Conservation (phyloP, 495 filamentous ascomycete genomes). For the Talaromyces adpressus region DNA sequence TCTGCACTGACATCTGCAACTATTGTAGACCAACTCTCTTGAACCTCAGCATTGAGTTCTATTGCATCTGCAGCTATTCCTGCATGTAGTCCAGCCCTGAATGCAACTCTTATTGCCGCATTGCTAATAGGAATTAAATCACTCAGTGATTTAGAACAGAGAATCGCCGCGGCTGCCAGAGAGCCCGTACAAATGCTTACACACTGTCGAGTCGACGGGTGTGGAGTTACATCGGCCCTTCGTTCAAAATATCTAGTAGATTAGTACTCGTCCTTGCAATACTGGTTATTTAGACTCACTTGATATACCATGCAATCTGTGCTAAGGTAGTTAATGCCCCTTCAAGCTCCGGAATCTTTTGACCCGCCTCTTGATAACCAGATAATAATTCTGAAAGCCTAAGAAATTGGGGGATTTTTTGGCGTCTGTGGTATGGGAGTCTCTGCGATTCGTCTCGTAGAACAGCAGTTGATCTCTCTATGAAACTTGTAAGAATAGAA, state of each 20-base stretch:
- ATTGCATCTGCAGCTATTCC: conserved; percentile 26
- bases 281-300: background rate
- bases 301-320: background rate
- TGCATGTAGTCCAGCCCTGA: conserved; percentile 60
- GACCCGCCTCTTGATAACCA: background rate
- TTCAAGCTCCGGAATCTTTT: background rate
- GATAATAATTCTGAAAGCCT: background rate
- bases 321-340: background rate
- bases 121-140: conserved; percentile 61
- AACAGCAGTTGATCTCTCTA: background rate
- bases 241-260: background rate
- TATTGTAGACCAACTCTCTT: conserved; percentile 33
- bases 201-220: conserved; percentile 10
- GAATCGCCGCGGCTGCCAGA: conserved; percentile 64
- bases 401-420: background rate
- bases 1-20: conserved; percentile 25
- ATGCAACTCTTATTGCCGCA: conserved; percentile 63
- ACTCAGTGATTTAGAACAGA: conserved; percentile 56
- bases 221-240: background rate
- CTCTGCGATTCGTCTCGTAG: background rate
- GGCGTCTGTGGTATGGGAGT: background rate
- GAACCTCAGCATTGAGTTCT: conserved; percentile 12
- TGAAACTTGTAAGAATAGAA: background rate
- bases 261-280: background rate
- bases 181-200: conserved; percentile 60